Conservation (phyloP, 2,329 filamentous ascomycete genomes). For the Fusarium succisae region DNA sequence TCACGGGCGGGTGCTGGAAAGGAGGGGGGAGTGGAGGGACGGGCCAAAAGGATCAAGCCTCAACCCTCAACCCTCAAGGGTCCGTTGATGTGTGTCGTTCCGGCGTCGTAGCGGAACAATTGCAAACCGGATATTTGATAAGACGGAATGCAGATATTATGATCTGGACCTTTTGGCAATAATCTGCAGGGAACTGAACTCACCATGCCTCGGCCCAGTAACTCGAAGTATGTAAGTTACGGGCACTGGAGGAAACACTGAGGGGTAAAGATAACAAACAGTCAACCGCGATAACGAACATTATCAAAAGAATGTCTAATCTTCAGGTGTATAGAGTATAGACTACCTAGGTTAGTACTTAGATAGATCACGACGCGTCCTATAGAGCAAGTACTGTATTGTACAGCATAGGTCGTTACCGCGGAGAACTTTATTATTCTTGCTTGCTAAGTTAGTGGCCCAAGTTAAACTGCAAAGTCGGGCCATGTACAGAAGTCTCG, state of each 20-base stretch:
- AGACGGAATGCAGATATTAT: not conserved
- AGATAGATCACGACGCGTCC: not conserved
- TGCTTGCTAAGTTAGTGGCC: not conserved
- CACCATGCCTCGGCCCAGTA: not conserved
- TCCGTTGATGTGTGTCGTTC: not conserved
- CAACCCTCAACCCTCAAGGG: not conserved
- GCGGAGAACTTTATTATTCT: not conserved
- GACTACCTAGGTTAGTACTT: not conserved
- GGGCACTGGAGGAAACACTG: not conserved
- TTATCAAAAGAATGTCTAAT: not conserved
- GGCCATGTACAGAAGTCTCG: not conserved
- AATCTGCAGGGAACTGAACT: not conserved
- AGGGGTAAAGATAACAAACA: conserved; percentile 5
- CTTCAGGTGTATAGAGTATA: not conserved
- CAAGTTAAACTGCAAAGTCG: not conserved
- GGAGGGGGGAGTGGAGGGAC: not conserved
- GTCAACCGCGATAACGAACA: not conserved
- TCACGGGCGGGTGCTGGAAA: not conserved
- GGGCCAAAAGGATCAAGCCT: conserved; percentile 1
- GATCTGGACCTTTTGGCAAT: conserved; percentile 3
- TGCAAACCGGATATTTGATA: not conserved
- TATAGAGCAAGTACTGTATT: not conserved
- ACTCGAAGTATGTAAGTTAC: too few relatives aligned
- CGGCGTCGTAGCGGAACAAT: not conserved
- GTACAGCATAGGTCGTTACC: not conserved